Percentiles rank a stretch among this genome's conserved stretches.
These are phyloP conservation scores for Cytospora schulzeri DNA, from an alignment of 2,329 filamentous ascomycete species.

Conservation along the genomic window DNA sequence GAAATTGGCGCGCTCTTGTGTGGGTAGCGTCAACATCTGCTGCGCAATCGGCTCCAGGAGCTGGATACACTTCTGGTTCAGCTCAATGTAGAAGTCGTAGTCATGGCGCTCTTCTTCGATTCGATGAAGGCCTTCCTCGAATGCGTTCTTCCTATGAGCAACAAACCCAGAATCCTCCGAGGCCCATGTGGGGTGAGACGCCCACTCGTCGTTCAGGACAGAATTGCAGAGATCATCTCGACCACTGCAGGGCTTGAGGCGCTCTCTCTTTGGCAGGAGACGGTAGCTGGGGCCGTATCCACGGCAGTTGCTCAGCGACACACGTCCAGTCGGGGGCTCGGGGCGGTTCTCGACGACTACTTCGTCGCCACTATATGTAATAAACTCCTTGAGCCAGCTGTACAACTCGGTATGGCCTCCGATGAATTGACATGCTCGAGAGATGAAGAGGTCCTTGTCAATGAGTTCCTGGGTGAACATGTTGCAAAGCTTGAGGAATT, in stretches of 20 bases:
- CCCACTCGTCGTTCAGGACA: conserved; percentile 97
- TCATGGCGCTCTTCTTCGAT: conserved; percentile 98
- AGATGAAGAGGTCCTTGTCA: conserved; percentile 78
- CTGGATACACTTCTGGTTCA: conserved; percentile 91
- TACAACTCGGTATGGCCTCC: conserved; percentile 88
- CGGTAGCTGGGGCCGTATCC: conserved; percentile 96
- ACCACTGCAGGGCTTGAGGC: conserved; percentile 88
- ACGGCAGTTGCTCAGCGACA: conserved; percentile 94
- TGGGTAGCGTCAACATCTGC: conserved; percentile 78
- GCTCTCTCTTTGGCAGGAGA: conserved; percentile 85
- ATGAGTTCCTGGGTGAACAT: conserved; percentile 93
- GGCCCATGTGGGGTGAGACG: conserved; percentile 97
- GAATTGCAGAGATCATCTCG: conserved; percentile 92
- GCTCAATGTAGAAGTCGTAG: conserved; percentile 98
- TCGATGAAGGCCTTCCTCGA: conserved; percentile 89
- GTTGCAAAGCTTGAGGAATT: conserved; percentile 97
- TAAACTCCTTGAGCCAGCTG: conserved; percentile 81
- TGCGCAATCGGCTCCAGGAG: conserved; percentile 92
- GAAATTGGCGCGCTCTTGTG: conserved; percentile 73
- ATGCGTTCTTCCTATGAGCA: conserved; percentile 93
- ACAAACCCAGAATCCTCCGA: conserved; percentile 98
- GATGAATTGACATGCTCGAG: conserved; percentile 83
- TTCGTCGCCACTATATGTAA: conserved; percentile 76
- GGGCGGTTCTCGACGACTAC: conserved; percentile 78
- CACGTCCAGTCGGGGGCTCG: conserved; percentile 72